Base-by-base conservation (phyloP, 2,329 filamentous ascomycete species). In the Phialemonium atrogriseum region DNA sequence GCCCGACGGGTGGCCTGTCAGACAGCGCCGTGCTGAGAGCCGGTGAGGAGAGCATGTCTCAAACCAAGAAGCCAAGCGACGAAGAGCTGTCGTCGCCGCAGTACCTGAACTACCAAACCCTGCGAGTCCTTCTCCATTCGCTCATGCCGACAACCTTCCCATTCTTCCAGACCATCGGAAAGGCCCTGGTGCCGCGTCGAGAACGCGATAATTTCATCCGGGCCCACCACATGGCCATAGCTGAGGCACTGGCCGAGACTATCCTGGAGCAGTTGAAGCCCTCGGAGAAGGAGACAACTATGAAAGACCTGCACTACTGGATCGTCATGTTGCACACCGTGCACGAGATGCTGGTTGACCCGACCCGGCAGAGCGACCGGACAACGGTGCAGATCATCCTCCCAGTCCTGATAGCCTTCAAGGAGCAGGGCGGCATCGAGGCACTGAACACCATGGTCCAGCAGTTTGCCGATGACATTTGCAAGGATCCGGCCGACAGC, bases 111-210 rank as follows among this genome's bases (percentile, higher is more conserved):
- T 86, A 81, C 24, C 77, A 82, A 49, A 80, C 75, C 10, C 66
- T 96, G 26, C 74, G 81, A 22, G 80, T 79, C 43, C 64, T 96
- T 9, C 68, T 96, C 10, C 80, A 82, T 46, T 80, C 84, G 20
- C 73, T 93, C 45, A 79, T 88, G 14, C 77, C 78, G 7, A 80
- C 80, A 4, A 81, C 88, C n/a, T 82, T 85, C 12, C 80, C 83
- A 1, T 83, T 96, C 44, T 82, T 94, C 50, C 85, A 94, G 48
- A 80, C 78, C 2, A 64, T 96, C 25, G 89, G 89, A 10, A 91
- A 86, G 54, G 75, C 82, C 11, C 64, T 96, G 14, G 68, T 94
- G 4, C 76, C 77, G 25, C 82, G 85, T 36, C 77, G 87, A 30
- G 77, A 77, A 39, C 68, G 75, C 17, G 87, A 95, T 45, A 47